Evolutionary conservation across 2,329 filamentous ascomycete genomes (phyloP).

Genomic region (Metarhizium robertsii): DNA sequence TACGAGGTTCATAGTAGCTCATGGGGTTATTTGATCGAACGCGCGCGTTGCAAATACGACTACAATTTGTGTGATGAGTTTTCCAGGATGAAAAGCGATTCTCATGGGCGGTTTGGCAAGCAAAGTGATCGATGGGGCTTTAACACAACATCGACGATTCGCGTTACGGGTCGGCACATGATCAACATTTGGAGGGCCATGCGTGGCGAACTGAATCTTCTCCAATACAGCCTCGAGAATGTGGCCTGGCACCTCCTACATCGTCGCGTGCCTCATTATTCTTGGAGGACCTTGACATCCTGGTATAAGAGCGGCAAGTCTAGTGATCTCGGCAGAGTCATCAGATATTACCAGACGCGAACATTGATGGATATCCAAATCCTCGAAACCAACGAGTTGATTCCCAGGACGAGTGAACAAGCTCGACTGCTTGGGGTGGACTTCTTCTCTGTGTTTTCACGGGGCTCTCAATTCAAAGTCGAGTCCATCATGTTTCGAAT

Average conservation of each 20-base stretch:
- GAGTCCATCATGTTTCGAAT: conserved; percentile 98
- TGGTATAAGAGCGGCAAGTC: conserved; percentile 70
- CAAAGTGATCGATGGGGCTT: conserved; percentile 89
- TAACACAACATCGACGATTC: conserved; percentile 84
- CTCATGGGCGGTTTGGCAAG: conserved; percentile 75
- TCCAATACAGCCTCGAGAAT: conserved; percentile 96
- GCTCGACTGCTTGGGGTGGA: conserved; percentile 87
- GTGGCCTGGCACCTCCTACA: conserved; percentile 88
- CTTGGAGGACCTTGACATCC: conserved; percentile 64
- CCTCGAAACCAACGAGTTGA: conserved; percentile 78
- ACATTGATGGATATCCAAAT: conserved; percentile 83
- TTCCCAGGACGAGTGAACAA: conserved; percentile 86
- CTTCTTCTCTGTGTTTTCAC: conserved; percentile 91
- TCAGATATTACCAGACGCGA: conserved; percentile 69
- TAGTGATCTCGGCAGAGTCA: conserved; percentile 60
- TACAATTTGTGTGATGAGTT: conserved; percentile 87
- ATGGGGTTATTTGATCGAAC: conserved; percentile 93
- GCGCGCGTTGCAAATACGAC: conserved; percentile 76
- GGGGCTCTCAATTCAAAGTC: conserved; percentile 96
- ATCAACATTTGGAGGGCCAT: conserved; percentile 97
- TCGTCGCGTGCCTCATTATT: conserved; percentile 78
- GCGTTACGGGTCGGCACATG: conserved; percentile 88
- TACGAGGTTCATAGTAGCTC: conserved; percentile 91
- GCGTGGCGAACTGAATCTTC: conserved; percentile 80
- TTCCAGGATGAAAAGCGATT: conserved; percentile 76